Evolutionary conservation across 1,284 basidiomycete species (phyloP).

Genomic region (Ganoderma sp.): DNA sequence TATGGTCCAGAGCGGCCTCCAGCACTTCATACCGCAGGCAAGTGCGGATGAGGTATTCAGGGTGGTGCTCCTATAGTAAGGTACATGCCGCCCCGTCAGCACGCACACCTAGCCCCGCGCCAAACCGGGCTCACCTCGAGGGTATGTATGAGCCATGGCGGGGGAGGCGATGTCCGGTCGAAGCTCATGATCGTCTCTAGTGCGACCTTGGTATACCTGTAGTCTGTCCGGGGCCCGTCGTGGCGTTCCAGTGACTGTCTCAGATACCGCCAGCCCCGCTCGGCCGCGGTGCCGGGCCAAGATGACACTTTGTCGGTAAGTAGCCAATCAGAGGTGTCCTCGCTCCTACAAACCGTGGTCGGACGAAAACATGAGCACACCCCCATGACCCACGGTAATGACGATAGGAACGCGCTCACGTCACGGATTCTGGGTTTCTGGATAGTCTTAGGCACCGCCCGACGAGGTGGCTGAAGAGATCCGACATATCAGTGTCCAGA

Average conservation of each 20-base stretch:
- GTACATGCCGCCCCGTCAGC: conserved; percentile 10
- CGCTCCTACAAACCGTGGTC: conserved; percentile 51
- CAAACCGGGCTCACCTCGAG: conserved; percentile 63
- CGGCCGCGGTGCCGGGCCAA: conserved; percentile 82
- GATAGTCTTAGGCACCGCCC: conserved; percentile 80
- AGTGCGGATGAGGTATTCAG: conserved; percentile 78
- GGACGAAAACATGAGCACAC: conserved; percentile 10
- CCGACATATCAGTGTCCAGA: conserved; percentile 86
- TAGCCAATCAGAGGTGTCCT: conserved; percentile 79
- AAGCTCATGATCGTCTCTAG: conserved; percentile 78
- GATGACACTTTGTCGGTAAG: conserved; percentile 80
- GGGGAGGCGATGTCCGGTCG: conserved; percentile 68
- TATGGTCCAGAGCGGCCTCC: conserved; percentile 78
- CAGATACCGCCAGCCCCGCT: conserved; percentile 89
- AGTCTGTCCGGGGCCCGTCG: conserved; percentile 76
- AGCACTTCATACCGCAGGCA: conserved; percentile 81
- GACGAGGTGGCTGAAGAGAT: conserved; percentile 82
- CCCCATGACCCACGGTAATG: conserved; percentile 2
- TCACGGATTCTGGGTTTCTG: conserved; percentile 57
- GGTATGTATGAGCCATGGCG: conserved; percentile 81
- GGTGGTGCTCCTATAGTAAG: conserved; percentile 64
- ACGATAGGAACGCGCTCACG: conserved; percentile 48
- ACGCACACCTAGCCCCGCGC: conserved; percentile 22
- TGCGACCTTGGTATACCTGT: conserved; percentile 75
- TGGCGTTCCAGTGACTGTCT: conserved; percentile 80